phyloP scores from a whole-genome alignment of 257 asterid genomes.

The Ophiorrhiza pumila region DNA sequence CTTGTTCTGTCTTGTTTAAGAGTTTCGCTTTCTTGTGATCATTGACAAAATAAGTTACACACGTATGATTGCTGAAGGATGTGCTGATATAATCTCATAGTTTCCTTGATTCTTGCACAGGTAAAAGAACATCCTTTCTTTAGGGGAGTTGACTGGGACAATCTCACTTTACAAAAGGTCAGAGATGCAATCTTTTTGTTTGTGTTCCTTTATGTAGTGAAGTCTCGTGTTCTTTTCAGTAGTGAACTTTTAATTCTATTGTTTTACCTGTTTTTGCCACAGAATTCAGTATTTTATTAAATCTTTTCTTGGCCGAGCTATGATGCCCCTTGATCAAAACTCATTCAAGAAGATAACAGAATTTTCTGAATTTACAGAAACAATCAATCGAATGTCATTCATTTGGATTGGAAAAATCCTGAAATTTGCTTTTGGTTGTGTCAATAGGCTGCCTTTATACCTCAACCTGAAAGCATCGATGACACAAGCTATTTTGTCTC shows the following conservation, averaged over 20 bases:
- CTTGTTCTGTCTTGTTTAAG: not conserved
- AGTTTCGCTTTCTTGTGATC: not conserved
- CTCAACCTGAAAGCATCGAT: slow-evolving; percentile 75
- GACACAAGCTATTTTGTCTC: slow-evolving; percentile 92
- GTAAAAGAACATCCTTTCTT: slow-evolving; percentile 85
- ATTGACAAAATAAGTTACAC: not conserved
- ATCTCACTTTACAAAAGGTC: slow-evolving; percentile 80
- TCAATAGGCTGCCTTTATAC: slow-evolving; percentile 86
- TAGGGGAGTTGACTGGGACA: slow-evolving; percentile 93
- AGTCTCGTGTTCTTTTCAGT: not conserved
- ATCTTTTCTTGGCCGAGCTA: not conserved
- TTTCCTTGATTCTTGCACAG: slow-evolving; percentile 39
- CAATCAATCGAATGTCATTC: not conserved
- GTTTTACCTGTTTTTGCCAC: not conserved
- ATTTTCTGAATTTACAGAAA: not conserved
- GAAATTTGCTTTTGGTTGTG: slow-evolving; percentile 9
- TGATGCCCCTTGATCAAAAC: not conserved
- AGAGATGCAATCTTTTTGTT: slow-evolving; percentile 15
- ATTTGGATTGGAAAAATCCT: not conserved
- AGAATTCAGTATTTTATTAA: not conserved
- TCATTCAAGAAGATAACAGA: not conserved
- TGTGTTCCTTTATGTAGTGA: not conserved
- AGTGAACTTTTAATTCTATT: not conserved
- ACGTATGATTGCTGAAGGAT: not conserved
- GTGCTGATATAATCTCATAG: not conserved